A percentile compares a stretch with the other conserved stretches of the same genome.
Conservation (phyloP, 768 basidiomycete species). For the Trametes maxima region DNA sequence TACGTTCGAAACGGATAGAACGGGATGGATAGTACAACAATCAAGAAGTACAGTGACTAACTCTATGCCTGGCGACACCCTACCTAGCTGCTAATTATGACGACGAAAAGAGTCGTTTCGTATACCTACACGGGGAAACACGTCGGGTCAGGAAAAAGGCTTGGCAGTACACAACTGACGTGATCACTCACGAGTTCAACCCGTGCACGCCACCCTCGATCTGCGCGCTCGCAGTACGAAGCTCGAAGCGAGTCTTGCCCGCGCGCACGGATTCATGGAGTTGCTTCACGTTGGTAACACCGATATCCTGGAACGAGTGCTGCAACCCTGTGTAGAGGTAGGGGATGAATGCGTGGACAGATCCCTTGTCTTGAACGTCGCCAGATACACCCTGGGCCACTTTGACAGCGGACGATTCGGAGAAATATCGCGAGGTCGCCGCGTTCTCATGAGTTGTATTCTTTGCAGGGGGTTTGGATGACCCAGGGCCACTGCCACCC, state of each 20-base stretch:
- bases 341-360: constrained; percentile 89
- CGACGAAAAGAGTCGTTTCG: constrained; percentile 57
- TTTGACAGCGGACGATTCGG: constrained; percentile 89
- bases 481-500: constrained; percentile 20
- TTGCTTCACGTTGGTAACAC: constrained; percentile 66
- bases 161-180: constrained; percentile 17
- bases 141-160: constrained; percentile 3
- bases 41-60: constrained; percentile 8
- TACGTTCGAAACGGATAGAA: constrained; percentile 7
- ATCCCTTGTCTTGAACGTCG: constrained; percentile 97
- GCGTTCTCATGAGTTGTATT: constrained; percentile 78
- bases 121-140: constrained; percentile 44
- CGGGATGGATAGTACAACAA: constrained; percentile 11
- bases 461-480: constrained; percentile 31
- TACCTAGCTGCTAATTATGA: constrained; percentile 14
- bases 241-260: constrained; percentile 83
- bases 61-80: neutral
- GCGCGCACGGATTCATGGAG: constrained; percentile 65
- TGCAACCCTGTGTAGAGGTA: constrained; percentile 82
- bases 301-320: constrained; percentile 94
- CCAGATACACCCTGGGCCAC: constrained; percentile 97
- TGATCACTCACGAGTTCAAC: constrained; percentile 78
- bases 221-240: constrained; percentile 93
- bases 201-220: constrained; percentile 96
- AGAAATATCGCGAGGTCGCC: constrained; percentile 95